A percentile compares a stretch with the other conserved stretches of the same genome.
These are phyloP conservation scores for Usnea hakonensis DNA, from an alignment of 495 filamentous ascomycete species.

Conservation along the genomic window DNA sequence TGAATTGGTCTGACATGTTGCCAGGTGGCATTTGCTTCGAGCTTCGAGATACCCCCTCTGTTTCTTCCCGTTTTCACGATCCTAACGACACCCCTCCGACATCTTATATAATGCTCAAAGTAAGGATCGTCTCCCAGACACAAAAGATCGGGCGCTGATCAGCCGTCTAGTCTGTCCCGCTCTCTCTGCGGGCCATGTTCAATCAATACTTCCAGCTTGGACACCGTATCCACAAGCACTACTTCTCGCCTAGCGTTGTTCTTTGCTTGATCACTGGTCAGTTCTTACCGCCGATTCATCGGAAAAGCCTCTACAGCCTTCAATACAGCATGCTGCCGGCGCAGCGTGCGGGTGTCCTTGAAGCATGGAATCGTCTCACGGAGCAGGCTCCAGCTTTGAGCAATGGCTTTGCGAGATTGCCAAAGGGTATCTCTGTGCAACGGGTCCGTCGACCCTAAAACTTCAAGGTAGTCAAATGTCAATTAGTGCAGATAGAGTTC, in stretches of 20 bases:
- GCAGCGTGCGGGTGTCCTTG: slow-evolving; percentile 64
- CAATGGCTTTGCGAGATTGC: slow-evolving; percentile 13
- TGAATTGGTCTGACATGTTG: slow-evolving; percentile 4
- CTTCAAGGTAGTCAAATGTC: no score
- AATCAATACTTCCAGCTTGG: slow-evolving; percentile 95
- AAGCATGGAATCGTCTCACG: slow-evolving; percentile 77
- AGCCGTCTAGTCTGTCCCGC: slow-evolving; percentile 64
- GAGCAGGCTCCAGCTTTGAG: slow-evolving; percentile 29
- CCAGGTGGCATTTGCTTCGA: slow-evolving; percentile 84
- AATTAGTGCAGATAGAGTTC: neutral
- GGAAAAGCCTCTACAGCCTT: slow-evolving; percentile 89
- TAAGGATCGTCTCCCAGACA: slow-evolving; percentile 28
- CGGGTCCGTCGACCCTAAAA: slow-evolving; percentile 8
- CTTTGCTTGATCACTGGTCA: slow-evolving; percentile 80
- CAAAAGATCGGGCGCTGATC: neutral
- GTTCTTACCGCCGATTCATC: slow-evolving; percentile 85
- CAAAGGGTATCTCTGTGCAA: slow-evolving; percentile 15
- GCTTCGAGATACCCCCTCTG: slow-evolving; percentile 62
- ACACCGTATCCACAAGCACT: slow-evolving; percentile 87
- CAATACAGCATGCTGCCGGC: slow-evolving; percentile 98
- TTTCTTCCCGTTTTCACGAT: slow-evolving; percentile 27
- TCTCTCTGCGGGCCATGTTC: slow-evolving; percentile 88
- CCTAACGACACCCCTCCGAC: slow-evolving; percentile 37
- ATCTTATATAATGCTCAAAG: slow-evolving; percentile 76
- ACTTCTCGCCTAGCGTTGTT: slow-evolving; percentile 79